Evolutionary conservation across 176 grass and related monocot genomes (phyloP), one percentile per base, ranked within the genome.

Genomic region (Juncus inflexus): DNA sequence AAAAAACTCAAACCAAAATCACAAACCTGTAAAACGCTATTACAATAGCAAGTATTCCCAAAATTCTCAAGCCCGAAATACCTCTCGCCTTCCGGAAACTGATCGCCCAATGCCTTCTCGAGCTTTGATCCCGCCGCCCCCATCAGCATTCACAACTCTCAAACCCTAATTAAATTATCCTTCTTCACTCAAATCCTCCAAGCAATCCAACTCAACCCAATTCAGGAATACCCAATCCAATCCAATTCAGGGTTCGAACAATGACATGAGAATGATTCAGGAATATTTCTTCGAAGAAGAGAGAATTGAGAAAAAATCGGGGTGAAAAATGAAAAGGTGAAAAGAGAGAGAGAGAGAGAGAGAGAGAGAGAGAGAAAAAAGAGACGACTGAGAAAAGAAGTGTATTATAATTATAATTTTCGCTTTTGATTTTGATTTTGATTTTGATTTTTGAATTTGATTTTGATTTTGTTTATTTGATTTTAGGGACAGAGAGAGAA

Each of bases 1-100:
- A 35, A 15, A 53, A 65, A n/a, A n/a, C n/a, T 65, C 15, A 69
- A 47, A 40, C 45, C 50, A 56, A 78, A 66, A 69, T 55, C 37
- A 28, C 16, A 5, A 53, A 96, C 91, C 91, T 96, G 87, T 42
- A 96, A 79, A 65, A 96, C 91, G 84, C 91, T 96, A 74, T 96
- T 96, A 81, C 91, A 96, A 75, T 96, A 96, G 80, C 91, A 96
- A 65, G 91, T 96, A 75, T 96, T 96, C 54, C 91, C 91, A 76
- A 96, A 96, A 83, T 96, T 96, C 62, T 96, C 91, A 65, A 96
- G 91, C 39, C 91, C 91, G 62, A 96, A 96, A 80, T 96, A 96
- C n/a, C 91, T 84, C 87, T 91, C 91, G 45, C 91, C 91, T 74
- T 96, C 91, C 50, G 91, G 91, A 66, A 96, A 91, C 77, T 96